phyloP scores from a whole-genome alignment of 345 rosid species.

The Aegle marmelos region DNA sequence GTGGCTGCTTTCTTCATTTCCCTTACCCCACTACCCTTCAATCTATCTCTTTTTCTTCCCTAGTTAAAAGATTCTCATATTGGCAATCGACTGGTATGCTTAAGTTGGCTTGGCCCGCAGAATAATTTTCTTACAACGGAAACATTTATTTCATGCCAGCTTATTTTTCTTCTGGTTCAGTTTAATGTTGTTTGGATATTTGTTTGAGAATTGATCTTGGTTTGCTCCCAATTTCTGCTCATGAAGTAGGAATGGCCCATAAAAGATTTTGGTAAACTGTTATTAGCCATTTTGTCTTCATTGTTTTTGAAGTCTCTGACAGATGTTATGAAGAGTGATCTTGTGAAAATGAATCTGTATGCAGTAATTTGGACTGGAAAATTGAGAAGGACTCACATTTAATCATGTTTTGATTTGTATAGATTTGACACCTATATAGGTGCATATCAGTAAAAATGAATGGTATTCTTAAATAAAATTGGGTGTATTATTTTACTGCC shows the following conservation, averaged over 20 bases:
- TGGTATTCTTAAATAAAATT: background rate
- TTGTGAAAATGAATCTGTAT: background rate
- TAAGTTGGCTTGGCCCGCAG: background rate
- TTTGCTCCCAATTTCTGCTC: background rate
- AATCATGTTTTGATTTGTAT: background rate
- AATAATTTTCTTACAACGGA: background rate
- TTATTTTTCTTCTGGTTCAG: background rate
- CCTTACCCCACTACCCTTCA: background rate
- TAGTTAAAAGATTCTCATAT: background rate
- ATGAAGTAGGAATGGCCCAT: background rate
- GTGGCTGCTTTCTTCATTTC: background rate
- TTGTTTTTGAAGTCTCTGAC: background rate
- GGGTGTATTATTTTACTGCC: background rate
- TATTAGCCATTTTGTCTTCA: background rate
- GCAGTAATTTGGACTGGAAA: background rate
- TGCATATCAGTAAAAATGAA: background rate
- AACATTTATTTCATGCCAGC: background rate
- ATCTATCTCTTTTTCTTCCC: background rate
- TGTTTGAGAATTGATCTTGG: background rate
- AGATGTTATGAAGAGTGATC: background rate
- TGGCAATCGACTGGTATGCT: background rate
- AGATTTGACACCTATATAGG: background rate
- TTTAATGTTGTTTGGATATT: background rate
- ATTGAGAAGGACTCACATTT: background rate
- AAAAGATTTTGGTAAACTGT: background rate